Base-by-base conservation (phyloP, 2,329 filamentous ascomycete species). In the Cadophora sp. region DNA sequence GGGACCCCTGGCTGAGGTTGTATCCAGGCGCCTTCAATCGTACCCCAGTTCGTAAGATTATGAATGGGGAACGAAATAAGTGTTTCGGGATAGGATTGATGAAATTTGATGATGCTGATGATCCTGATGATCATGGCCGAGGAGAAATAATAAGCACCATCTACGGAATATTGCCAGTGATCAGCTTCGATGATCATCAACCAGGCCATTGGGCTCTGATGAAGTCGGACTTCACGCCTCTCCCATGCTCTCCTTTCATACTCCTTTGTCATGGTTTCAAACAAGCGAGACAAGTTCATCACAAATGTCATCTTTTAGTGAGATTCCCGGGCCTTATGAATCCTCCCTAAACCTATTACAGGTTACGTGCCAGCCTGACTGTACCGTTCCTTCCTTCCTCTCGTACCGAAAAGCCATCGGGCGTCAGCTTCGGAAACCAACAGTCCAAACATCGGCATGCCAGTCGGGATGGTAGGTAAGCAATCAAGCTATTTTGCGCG, bases 1-100 rank as follows among this genome's bases (percentile, higher is more conserved):
- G 14, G 16, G 34, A 16, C 40, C 43, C 43, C 61, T 64, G 55
- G 61, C 64, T 61, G 64, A 66, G 63, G 67, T 69, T 69, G 67
- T 69, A 64, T 63, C 64, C 27, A 37, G 51, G 46, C 62, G 61
- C 59, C 53, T 22, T 34, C n/a, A 8, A n/a, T 11, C 12, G 43
- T 5, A 48, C 43, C 46, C 64, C 64, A 22, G 62, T 58, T 29
- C 43, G 37, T 64, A 48, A 61, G 56, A 66, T 65, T 55, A 61
- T 19, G 24, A 19, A 16, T 43, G 12, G 16, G 11, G 19, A 31
- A 56, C 62, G 43, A 61, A 56, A 66, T 61, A 61, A 62, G 59
- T 24, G 56, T 66, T 66, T 66, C 56, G 50, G 43, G 43, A 50
- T 31, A 9, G 12, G 12, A 19, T 43, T 22, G 43, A 48, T 48